These are phyloP conservation scores for Hypoxylon sp. DNA, from an alignment of 2,329 filamentous ascomycete species.

Conservation along the genomic window DNA sequence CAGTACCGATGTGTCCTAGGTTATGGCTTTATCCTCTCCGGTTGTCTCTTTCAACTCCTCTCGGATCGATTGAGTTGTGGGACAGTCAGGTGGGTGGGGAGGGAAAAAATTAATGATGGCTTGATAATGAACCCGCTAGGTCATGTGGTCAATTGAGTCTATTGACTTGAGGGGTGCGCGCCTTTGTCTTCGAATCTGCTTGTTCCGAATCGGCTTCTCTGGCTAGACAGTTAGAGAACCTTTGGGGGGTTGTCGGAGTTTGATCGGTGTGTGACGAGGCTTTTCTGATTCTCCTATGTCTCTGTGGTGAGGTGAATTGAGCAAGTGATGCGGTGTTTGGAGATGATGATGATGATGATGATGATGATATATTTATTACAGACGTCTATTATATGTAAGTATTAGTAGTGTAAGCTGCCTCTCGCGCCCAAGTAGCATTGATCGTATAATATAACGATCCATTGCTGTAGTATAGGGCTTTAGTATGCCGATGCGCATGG, in stretches of 20 bases:
- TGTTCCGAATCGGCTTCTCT: conserved; percentile 18
- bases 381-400: background rate
- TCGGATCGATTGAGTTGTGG: conserved; percentile 31
- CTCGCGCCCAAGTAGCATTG: conserved; percentile 7
- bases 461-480: background rate
- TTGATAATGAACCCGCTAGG: conserved; percentile 40
- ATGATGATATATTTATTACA: conserved; percentile 19
- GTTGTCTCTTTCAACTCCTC: conserved; percentile 11
- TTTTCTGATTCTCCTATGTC: conserved; percentile 8
- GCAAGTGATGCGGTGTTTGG: conserved; percentile 15
- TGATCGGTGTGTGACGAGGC: conserved; percentile 18
- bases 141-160: conserved; percentile 34
- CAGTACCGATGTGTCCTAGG: conserved; percentile 17
- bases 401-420: background rate
- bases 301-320: conserved; percentile 10
- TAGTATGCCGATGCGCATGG: conserved; percentile 20
- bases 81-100: conserved; percentile 34
- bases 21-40: conserved; percentile 8
- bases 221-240: conserved; percentile 3
- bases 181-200: conserved; percentile 31
- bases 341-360: conserved; percentile 30
- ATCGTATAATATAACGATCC: conserved; percentile 3
- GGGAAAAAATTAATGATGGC: conserved; percentile 34
- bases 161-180: conserved; percentile 23
- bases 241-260: conserved; percentile 20